phyloP scores from a whole-genome alignment of 345 rosid species.

The Eucalyptus viminalis region DNA sequence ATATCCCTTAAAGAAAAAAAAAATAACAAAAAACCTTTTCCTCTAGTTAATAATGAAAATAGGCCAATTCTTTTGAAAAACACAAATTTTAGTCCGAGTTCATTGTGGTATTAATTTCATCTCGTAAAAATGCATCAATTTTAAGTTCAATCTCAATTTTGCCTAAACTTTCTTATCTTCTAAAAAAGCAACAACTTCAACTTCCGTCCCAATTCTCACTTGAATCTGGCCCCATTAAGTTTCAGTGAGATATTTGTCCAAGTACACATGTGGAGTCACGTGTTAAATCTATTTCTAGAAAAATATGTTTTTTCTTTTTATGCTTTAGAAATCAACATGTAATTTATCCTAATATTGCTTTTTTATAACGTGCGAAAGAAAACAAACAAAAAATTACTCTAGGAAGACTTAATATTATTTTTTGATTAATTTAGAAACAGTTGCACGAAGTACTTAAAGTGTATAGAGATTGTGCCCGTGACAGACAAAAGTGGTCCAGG shows the following conservation, averaged over 20 bases:
- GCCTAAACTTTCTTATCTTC: background rate
- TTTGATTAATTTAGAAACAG: background rate
- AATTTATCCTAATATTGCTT: background rate
- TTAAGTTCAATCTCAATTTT: background rate
- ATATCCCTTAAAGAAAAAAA: background rate
- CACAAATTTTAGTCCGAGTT: background rate
- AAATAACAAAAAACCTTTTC: background rate
- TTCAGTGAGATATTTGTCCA: rapidly evolving
- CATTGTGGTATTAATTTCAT: rapidly evolving
- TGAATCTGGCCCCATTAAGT: background rate
- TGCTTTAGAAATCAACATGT: background rate
- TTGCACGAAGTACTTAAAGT: background rate
- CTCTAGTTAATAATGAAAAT: background rate
- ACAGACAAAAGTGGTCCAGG: background rate
- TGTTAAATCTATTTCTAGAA: background rate
- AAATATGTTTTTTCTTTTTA: background rate
- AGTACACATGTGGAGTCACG: background rate
- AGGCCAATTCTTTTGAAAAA: background rate
- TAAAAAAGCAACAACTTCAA: background rate
- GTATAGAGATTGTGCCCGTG: background rate
- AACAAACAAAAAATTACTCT: background rate
- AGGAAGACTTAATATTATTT: background rate
- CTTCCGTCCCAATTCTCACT: background rate
- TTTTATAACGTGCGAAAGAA: background rate
- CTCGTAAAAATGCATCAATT: background rate